Evolutionary conservation across 2,329 filamentous ascomycete genomes (phyloP).

Genomic region (Xylariaceae sp.): DNA sequence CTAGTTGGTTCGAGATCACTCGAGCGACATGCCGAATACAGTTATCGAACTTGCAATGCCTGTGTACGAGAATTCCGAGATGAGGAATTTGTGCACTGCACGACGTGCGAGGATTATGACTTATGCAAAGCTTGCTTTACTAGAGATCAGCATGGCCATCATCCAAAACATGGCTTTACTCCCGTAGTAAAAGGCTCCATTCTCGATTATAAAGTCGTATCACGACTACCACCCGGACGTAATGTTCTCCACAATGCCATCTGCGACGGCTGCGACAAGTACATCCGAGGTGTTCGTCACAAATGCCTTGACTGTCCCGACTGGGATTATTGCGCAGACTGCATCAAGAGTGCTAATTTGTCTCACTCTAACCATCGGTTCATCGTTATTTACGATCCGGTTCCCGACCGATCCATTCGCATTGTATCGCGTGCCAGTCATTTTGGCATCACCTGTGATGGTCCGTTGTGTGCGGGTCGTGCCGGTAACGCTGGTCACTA

Average conservation of each 20-base stretch:
- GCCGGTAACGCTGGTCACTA: conserved; percentile 52
- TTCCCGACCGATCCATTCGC: conserved; percentile 40
- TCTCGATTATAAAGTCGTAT: conserved; percentile 56
- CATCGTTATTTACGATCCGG: conserved; percentile 74
- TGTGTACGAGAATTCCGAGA: conserved; percentile 67
- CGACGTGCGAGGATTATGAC: conserved; percentile 81
- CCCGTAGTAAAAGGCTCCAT: conserved; percentile 59
- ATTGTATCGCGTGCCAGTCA: conserved; percentile 51
- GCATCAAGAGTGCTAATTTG: conserved; percentile 59
- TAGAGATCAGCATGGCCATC: conserved; percentile 75
- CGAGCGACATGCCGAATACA: conserved; percentile 15
- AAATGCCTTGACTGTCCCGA: conserved; percentile 97
- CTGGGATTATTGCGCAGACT: conserved; percentile 88
- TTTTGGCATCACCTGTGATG: conserved; percentile 88
- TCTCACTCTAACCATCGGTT: conserved; percentile 84
- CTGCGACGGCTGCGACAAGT: conserved; percentile 89
- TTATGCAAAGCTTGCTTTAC: conserved; percentile 80
- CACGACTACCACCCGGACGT: conserved; percentile 71
- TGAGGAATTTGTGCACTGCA: conserved; percentile 78
- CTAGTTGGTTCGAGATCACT: conserved; percentile 3
- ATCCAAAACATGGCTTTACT: conserved; percentile 77
- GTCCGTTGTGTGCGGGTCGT: conserved; percentile 69
- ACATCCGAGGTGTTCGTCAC: conserved; percentile 82
- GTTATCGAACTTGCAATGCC: conserved; percentile 61
- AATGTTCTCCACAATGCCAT: conserved; percentile 79